Conservation (phyloP, 176 grass and related monocot species). For the Triticum urartu region DNA sequence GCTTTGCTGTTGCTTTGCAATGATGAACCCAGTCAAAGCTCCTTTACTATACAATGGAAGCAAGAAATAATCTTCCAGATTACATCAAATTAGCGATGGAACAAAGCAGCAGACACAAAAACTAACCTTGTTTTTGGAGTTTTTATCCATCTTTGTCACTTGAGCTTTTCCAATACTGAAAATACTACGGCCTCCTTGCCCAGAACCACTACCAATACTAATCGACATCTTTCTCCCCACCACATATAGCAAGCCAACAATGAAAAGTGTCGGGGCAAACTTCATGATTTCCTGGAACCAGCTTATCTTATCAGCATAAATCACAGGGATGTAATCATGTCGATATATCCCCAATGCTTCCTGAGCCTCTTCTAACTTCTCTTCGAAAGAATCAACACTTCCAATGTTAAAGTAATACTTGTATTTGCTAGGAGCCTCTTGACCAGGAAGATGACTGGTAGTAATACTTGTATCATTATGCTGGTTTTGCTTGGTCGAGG, state of each 20-base stretch:
- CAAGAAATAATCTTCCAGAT: not conserved
- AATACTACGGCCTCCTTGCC: constrained; percentile 51
- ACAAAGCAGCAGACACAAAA: constrained; percentile 14
- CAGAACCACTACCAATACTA: constrained; percentile 57
- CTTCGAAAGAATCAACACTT: constrained; percentile 90
- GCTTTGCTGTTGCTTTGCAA: constrained; percentile 4
- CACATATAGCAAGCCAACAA: constrained; percentile 70
- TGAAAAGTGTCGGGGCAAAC: constrained; percentile 54
- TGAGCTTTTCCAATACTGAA: constrained; percentile 88
- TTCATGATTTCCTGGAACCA: constrained; percentile 66
- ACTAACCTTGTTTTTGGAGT: constrained; percentile 87
- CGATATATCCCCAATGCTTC: constrained; percentile 64
- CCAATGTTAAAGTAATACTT: constrained; percentile 96
- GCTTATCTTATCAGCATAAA: constrained; percentile 62
- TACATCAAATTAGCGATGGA: not conserved
- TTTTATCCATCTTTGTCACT: constrained; percentile 92
- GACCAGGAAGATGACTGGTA: constrained; percentile 45
- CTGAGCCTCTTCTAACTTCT: constrained; percentile 85
- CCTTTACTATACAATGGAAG: not conserved
- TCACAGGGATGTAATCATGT: constrained; percentile 83
- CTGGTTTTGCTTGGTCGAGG: constrained; percentile 39
- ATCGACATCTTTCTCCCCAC: constrained; percentile 51
- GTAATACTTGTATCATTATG: constrained; percentile 46
- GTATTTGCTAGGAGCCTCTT: constrained; percentile 47
- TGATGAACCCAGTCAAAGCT: constrained; percentile 18